Conservation (phyloP, 768 basidiomycete species). For the Cystobasidium onofrii region DNA sequence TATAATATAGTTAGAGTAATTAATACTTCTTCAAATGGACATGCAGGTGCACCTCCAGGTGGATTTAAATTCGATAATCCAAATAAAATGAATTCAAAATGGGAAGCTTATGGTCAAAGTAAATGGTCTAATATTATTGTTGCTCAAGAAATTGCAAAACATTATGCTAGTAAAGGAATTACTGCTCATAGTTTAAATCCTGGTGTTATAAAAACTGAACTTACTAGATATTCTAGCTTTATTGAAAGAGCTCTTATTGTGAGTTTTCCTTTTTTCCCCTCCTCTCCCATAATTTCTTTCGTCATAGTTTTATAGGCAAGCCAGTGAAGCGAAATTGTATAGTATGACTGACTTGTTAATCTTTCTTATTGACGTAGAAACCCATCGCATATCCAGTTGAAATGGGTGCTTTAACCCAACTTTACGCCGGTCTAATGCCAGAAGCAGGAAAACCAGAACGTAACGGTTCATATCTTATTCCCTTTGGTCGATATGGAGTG, state of each 20-base stretch:
- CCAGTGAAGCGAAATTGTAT: no score
- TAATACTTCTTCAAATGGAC: constrained; percentile 18
- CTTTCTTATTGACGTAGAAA: background rate
- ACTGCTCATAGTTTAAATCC: constrained; percentile 32
- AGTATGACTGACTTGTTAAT: no score
- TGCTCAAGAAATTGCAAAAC: constrained; percentile 32
- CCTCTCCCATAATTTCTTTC: no score
- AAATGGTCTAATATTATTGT: constrained; percentile 38
- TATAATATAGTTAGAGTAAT: constrained; percentile 29
- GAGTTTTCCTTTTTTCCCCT: background rate
- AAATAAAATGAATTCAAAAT: background rate
- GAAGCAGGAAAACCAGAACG: background rate
- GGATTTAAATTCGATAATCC: constrained; percentile 33
- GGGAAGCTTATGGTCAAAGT: constrained; percentile 32
- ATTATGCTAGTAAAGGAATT: constrained; percentile 27
- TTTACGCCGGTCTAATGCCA: constrained; percentile 11
- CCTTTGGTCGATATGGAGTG: background rate
- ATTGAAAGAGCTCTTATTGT: background rate
- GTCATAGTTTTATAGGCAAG: no score
- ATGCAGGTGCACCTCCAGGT: constrained; percentile 15
- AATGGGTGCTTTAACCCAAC: background rate
- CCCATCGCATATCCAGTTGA: background rate
- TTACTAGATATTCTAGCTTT: background rate
- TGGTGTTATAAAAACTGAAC: constrained; percentile 19
- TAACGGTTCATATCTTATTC: constrained; percentile 1